phyloP scores from a whole-genome alignment of 2,329 filamentous ascomycete genomes.

The Malbranchea cinnamomea region DNA sequence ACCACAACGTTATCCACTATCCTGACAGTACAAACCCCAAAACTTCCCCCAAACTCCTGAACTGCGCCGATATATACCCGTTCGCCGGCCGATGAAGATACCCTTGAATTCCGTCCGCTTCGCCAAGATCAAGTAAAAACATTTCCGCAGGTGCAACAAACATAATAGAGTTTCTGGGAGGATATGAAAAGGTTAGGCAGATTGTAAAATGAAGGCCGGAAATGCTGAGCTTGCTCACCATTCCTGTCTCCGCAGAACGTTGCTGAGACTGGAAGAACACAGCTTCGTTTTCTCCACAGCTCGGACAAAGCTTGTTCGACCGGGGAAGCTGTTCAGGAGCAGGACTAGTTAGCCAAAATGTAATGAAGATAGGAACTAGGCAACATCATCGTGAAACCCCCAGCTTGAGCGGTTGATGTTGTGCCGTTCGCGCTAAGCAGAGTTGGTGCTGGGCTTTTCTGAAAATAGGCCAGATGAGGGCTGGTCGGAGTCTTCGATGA shows the following conservation, averaged over 20 bases:
- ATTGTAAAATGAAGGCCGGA: slow-evolving; percentile 1
- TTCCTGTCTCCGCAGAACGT: slow-evolving; percentile 90
- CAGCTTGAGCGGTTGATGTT: too few species aligned
- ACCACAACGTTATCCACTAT: too few species aligned
- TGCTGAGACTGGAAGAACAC: slow-evolving; percentile 99
- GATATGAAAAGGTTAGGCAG: slow-evolving; percentile 10
- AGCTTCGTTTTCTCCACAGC: slow-evolving; percentile 73
- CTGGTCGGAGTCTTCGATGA: slow-evolving; percentile 41
- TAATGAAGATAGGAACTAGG: slow-evolving; percentile 3
- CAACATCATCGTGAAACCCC: too few species aligned
- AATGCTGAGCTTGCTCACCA: slow-evolving; percentile 50
- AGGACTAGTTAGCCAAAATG: slow-evolving; percentile 18
- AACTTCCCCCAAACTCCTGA: slow-evolving; percentile 6
- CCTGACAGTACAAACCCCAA: slow-evolving; percentile 1
- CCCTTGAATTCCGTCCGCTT: too few species aligned
- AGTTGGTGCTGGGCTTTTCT: too few species aligned
- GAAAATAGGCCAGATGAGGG: too few species aligned
- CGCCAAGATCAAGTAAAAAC: slow-evolving; percentile 45
- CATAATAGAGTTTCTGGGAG: slow-evolving; percentile 71
- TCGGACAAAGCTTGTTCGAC: slow-evolving; percentile 70
- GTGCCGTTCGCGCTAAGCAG: too few species aligned
- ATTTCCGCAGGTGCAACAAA: slow-evolving; percentile 85
- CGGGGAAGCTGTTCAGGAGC: slow-evolving; percentile 59
- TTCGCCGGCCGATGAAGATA: too few species aligned
- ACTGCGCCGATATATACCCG: too few species aligned